Evolutionary conservation across 1,139 yeast species (phyloP), one percentile per base, ranked within the genome.

Genomic region (Blastobotrys niveus): DNA sequence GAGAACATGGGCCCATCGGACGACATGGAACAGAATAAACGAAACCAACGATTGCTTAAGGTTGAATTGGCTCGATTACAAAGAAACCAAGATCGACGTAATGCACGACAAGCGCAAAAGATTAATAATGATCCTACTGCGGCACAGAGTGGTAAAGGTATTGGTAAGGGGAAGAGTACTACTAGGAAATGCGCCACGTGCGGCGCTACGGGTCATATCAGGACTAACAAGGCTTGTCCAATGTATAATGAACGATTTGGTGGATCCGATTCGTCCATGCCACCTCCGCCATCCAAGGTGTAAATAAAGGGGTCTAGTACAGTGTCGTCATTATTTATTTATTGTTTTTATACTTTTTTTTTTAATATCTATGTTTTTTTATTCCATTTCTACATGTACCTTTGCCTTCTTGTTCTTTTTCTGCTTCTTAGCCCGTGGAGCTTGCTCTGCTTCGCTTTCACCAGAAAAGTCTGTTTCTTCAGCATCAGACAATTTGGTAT

Each of bases 201-300:
- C 72, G 97, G 97, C 22, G 94, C 91, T 3, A 75, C 84, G 56
- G 98, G 97, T 0, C 98, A 91, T 63, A 91, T 89, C 52, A 74
- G 94, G 59, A 89, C 97, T 8, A 88, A 87, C 63, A 82, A 82
- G 61, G 72, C 77, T 44, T 89, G 97, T 65, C 97, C 97, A n/a
- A 72, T 88, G 73, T 89, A 79, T 54, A 73, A 73, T 48, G 78
- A 67, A 49, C 47, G 51, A 36, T 49, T 43, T 33, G 52, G 53
- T 26, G 53, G 52, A 8, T 46, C 43, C 17, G 46, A 38, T 18
- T 17, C 32, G 12, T 19, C 24, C n/a, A 40, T 33, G 47, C 44
- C 40, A 12, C 47, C 41, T 7, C 45, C 45, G 10, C 40, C 38
- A 8, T 10, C 43, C n/a, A 14, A 15, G 14, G 26, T n/a, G 15